These are phyloP conservation scores for Cyclotella baltica DNA, from an alignment of 108 stramenopile genomes.

Conservation along the genomic window DNA sequence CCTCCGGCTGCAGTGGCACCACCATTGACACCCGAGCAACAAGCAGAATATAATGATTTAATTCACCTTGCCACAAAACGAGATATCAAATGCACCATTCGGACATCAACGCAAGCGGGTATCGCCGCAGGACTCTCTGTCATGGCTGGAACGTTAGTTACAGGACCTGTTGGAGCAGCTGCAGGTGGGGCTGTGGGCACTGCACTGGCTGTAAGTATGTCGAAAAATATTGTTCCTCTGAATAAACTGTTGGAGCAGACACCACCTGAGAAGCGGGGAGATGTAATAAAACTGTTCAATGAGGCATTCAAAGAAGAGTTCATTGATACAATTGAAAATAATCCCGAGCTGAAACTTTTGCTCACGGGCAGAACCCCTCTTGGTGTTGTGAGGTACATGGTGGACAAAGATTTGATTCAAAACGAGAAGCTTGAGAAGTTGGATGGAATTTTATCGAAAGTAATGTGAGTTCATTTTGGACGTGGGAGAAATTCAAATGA, in stretches of 20 bases:
- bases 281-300: conserved; percentile 33
- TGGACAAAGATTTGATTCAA: conserved; percentile 40
- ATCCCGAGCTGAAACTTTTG: conserved; percentile 45
- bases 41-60: conserved; percentile 39
- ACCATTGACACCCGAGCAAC: conserved; percentile 18
- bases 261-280: conserved; percentile 33
- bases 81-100: conserved; percentile 44
- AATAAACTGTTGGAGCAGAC: conserved; percentile 40
- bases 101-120: conserved; percentile 38
- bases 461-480: conserved; percentile 17
- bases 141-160: conserved; percentile 43
- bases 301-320: conserved; percentile 53
- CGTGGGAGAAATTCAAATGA: too few relatives aligned
- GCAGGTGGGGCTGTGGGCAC: conserved; percentile 48
- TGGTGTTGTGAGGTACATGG: conserved; percentile 49
- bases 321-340: conserved; percentile 31
- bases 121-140: conserved; percentile 42
- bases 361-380: conserved; percentile 29
- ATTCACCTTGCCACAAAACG: conserved; percentile 27
- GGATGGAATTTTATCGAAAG: conserved; percentile 36
- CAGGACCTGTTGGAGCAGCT: conserved; percentile 44
- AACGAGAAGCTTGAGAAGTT: conserved; percentile 41
- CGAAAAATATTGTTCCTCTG: conserved; percentile 36
- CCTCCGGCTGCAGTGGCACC: neutral
- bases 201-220: conserved; percentile 40